These are phyloP conservation scores for Trichoderma parareesei DNA, from an alignment of 495 filamentous ascomycete species.

Conservation along the genomic window DNA sequence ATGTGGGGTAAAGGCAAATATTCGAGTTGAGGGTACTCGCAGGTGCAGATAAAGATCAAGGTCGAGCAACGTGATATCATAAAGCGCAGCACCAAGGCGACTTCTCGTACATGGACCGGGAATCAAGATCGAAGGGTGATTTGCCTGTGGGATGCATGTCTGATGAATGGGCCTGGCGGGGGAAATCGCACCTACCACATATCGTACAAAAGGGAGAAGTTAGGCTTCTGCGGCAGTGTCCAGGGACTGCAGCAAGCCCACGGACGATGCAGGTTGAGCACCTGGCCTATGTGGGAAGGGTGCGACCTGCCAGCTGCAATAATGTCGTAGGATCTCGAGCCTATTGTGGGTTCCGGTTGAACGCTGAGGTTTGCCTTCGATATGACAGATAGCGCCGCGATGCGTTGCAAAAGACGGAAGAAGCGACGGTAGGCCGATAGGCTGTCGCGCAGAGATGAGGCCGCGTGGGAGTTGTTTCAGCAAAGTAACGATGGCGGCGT, in stretches of 20 bases:
- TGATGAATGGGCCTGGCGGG: not conserved
- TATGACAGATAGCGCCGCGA: not conserved
- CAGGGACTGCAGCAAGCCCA: not conserved
- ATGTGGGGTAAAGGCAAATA: constrained; percentile 1
- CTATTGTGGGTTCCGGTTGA: not conserved
- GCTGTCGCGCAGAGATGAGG: not conserved
- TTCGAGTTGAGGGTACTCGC: not conserved
- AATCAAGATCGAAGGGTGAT: not conserved
- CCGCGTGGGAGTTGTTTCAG: no score
- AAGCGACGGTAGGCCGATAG: not conserved
- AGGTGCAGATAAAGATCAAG: not conserved
- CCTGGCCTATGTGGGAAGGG: not conserved
- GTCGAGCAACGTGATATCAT: not conserved
- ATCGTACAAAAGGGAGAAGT: constrained; percentile 4
- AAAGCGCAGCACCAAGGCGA: not conserved
- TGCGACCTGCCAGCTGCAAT: not conserved
- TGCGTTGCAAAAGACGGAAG: not conserved
- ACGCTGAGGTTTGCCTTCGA: not conserved
- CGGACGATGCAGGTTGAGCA: not conserved
- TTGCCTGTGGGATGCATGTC: not conserved
- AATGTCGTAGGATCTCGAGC: not conserved
- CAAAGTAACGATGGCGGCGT: no score
- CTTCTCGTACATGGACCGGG: not conserved
- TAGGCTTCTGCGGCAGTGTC: not conserved
- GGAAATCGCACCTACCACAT: constrained; percentile 10